These are phyloP conservation scores for Claviceps monticola DNA, from an alignment of 2,329 filamentous ascomycete species.

Conservation along the genomic window DNA sequence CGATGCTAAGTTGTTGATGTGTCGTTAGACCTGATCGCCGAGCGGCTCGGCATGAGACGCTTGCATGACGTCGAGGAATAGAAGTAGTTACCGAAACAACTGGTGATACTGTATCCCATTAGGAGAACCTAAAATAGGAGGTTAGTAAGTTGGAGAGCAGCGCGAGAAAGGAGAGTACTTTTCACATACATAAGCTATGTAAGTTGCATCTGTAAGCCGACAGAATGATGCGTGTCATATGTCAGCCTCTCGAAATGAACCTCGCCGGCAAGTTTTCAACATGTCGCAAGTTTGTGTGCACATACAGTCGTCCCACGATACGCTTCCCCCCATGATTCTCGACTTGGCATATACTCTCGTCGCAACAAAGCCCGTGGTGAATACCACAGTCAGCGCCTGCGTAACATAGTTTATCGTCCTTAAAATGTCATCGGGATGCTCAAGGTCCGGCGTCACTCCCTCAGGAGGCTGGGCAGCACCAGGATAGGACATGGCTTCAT, in stretches of 20 bases:
- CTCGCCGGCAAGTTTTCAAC: background rate
- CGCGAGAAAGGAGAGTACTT: too few relatives aligned
- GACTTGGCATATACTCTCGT: conserved; percentile 14
- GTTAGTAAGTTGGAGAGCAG: too few relatives aligned
- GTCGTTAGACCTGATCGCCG: background rate
- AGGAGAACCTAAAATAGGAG: conserved; percentile 12
- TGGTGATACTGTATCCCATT: conserved; percentile 14
- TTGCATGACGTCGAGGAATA: background rate
- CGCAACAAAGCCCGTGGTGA: conserved; percentile 14
- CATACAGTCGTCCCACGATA: conserved; percentile 17
- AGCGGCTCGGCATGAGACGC: background rate
- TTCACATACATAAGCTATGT: conserved; percentile 9
- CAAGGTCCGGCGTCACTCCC: conserved; percentile 13
- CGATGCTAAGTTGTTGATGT: conserved; percentile 7
- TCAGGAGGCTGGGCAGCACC: conserved; percentile 13
- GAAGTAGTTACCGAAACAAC: conserved; percentile 11
- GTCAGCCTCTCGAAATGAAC: background rate
- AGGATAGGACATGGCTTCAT: conserved; percentile 7
- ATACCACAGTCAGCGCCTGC: conserved; percentile 14
- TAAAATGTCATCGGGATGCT: conserved; percentile 15
- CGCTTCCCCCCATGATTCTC: conserved; percentile 7
- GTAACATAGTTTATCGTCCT: conserved; percentile 14
- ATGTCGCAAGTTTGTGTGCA: background rate
- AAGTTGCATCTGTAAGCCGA: conserved; percentile 8
- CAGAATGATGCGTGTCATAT: background rate